Conservation (phyloP, 805 yeast genomes). For the Candida coquimbonensis region DNA sequence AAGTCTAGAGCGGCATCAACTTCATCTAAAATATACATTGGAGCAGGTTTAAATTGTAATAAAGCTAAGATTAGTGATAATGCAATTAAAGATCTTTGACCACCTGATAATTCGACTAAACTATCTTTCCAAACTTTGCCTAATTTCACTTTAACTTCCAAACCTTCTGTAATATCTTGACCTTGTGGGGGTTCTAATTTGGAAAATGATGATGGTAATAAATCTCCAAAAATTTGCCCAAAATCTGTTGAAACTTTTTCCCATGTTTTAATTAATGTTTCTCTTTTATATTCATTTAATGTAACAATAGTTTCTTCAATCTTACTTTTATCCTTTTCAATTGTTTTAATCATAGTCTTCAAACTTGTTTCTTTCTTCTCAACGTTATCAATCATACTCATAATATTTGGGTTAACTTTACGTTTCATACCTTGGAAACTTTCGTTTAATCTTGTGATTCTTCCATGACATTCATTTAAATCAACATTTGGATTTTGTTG, state of each 20-base stretch:
- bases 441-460: slow-evolving; percentile 48
- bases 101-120: slow-evolving; percentile 91
- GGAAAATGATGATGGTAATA: slow-evolving; percentile 85
- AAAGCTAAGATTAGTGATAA: slow-evolving; percentile 86
- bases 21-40: slow-evolving; percentile 95
- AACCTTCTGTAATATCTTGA: slow-evolving; percentile 81
- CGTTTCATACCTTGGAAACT: slow-evolving; percentile 65
- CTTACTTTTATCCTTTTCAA: slow-evolving; percentile 82
- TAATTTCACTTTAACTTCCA: slow-evolving; percentile 81
- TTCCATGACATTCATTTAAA: slow-evolving; percentile 52
- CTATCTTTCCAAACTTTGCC: slow-evolving; percentile 96
- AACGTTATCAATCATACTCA: slow-evolving; percentile 87
- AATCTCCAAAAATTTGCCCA: slow-evolving; percentile 82
- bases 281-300: slow-evolving; percentile 77
- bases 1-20: slow-evolving; percentile 98
- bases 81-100: slow-evolving; percentile 93
- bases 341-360: slow-evolving; percentile 74
- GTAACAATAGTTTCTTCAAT: slow-evolving; percentile 82
- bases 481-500: slow-evolving; percentile 58
- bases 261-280: slow-evolving; percentile 79
- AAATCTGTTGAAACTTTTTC: slow-evolving; percentile 81
- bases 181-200: slow-evolving; percentile 76
- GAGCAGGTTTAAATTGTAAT: slow-evolving; percentile 94
- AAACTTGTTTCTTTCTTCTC: slow-evolving; percentile 79
- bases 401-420: slow-evolving; percentile 77